Conservation (phyloP, 805 yeast genomes). For the Dipodascus geniculatus region DNA sequence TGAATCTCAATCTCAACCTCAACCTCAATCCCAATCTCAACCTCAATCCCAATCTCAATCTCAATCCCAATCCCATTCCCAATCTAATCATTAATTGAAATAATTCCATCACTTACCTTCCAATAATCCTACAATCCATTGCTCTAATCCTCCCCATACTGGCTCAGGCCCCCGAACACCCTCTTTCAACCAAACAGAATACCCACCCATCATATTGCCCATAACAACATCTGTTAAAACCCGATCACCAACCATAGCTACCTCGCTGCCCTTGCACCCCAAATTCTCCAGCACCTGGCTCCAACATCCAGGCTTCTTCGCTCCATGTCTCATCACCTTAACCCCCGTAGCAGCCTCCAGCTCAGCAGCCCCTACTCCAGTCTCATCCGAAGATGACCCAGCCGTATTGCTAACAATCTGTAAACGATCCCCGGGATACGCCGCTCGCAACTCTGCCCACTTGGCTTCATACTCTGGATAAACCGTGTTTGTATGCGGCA, state of each 20-base stretch:
- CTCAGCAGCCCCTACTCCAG: conserved; percentile 44
- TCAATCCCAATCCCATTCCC: no score
- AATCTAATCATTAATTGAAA: no score
- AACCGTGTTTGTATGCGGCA: conserved; percentile 64
- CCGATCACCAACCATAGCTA: conserved; percentile 85
- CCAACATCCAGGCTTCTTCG: conserved; percentile 31
- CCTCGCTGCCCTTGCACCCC: conserved; percentile 43
- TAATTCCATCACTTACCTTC: no score
- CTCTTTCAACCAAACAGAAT: conserved; percentile 69
- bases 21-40: no score
- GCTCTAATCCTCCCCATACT: conserved; percentile 10
- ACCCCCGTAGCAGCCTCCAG: conserved; percentile 45
- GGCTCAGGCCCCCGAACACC: conserved; percentile 43
- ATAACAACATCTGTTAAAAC: conserved; percentile 82
- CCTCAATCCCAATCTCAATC: no score
- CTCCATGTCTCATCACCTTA: conserved; percentile 24
- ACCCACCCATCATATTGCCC: conserved; percentile 90
- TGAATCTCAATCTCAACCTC: no score
- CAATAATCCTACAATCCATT: conserved; percentile 3
- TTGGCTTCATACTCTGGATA: conserved; percentile 56
- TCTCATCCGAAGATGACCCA: conserved; percentile 68
- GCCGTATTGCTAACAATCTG: conserved; percentile 88
- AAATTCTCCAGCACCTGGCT: conserved; percentile 56
- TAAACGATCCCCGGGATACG: conserved; percentile 51
- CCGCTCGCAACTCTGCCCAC: conserved; percentile 44